Conservation (phyloP, 208 protist species). For the Trypanosoma cruzi region DNA sequence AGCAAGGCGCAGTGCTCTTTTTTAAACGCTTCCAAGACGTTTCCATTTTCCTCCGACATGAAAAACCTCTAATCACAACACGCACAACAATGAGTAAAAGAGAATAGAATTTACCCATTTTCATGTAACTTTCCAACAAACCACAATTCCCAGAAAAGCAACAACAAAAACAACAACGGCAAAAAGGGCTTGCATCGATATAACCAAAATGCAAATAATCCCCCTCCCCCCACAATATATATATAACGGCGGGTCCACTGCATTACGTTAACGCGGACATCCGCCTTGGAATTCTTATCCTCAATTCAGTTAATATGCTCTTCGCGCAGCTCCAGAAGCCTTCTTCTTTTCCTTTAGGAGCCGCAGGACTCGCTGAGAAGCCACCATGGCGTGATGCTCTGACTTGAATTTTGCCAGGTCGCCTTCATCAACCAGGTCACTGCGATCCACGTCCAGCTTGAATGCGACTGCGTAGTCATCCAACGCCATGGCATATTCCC, state of each 20-base stretch:
- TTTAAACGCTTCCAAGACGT: constrained; percentile 25
- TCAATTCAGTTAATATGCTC: not conserved
- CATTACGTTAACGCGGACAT: no score
- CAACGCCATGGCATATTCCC: constrained; percentile 59
- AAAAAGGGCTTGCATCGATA: not conserved
- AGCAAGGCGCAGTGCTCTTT: constrained; percentile 40
- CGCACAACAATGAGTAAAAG: not conserved
- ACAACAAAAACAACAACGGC: constrained; percentile 14
- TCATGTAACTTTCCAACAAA: not conserved
- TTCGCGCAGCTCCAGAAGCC: not conserved
- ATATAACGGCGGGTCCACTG: no score
- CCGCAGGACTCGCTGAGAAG: constrained; percentile 14
- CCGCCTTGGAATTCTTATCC: not conserved
- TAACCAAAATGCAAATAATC: not conserved
- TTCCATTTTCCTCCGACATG: not conserved
- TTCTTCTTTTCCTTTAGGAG: not conserved
- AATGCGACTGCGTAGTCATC: constrained; percentile 62
- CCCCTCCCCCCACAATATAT: no score
- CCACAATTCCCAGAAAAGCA: not conserved
- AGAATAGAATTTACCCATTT: not conserved
- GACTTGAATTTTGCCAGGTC: constrained; percentile 4
- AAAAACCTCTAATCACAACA: not conserved
- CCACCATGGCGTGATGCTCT: constrained; percentile 24
- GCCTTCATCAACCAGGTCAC: not conserved
- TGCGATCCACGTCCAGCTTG: constrained; percentile 41